These are phyloP conservation scores for Juglanconis sp. DNA, from an alignment of 2,329 filamentous ascomycete species.

Conservation along the genomic window DNA sequence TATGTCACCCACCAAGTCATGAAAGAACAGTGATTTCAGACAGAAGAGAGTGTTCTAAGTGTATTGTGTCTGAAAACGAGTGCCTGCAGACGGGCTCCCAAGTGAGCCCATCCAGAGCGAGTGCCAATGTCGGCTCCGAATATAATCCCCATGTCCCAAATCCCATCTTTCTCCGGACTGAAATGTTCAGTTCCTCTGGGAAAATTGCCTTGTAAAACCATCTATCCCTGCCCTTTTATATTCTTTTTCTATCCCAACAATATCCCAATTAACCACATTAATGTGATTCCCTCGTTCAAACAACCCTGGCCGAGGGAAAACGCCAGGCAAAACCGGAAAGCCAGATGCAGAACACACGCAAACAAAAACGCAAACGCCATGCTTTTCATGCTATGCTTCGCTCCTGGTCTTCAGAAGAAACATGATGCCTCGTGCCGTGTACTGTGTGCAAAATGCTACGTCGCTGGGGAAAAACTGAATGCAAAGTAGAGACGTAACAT, in stretches of 20 bases:
- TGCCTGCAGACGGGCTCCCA: background rate
- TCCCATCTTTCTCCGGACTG: background rate
- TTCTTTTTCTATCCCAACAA: background rate
- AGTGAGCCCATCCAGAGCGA: background rate
- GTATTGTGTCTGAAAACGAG: background rate
- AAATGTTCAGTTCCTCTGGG: background rate
- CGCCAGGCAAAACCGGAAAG: background rate
- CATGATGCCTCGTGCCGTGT: background rate
- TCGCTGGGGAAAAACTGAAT: background rate
- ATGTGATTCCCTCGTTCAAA: background rate
- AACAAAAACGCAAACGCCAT: slow-evolving; percentile 10
- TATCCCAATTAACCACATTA: background rate
- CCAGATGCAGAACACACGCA: background rate
- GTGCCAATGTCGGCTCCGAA: background rate
- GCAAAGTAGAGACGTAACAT: background rate
- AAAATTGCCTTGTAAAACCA: background rate
- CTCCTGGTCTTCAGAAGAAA: background rate
- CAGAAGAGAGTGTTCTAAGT: slow-evolving; percentile 11
- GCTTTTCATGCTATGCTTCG: slow-evolving; percentile 10
- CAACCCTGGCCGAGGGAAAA: background rate
- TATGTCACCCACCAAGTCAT: too few relatives aligned
- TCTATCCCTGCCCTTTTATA: background rate
- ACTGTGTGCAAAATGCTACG: background rate
- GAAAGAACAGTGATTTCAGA: background rate
- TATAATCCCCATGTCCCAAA: background rate